Evolutionary conservation across 2,329 filamentous ascomycete species (phyloP), one percentile per base, ranked within the genome.

Genomic region (Calcarisporium arbuscula): DNA sequence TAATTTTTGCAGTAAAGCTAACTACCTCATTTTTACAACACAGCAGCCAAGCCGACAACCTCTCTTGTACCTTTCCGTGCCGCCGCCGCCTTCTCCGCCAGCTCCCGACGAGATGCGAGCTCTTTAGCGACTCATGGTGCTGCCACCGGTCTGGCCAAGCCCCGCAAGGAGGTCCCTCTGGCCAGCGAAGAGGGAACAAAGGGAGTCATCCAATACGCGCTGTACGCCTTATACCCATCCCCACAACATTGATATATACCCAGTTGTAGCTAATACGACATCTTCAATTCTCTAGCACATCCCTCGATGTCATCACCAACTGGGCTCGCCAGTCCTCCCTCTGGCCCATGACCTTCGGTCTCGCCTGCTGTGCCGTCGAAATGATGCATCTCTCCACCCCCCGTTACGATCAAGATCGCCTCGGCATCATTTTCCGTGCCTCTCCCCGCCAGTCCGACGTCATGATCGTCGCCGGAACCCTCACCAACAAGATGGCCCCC

Each of bases 401-500:
- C 11, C 82, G 86, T 22, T 92, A 94, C 74, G 86, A 94, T 54
- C 85, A 92, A 57, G 86, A 94, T 64, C 78, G 87, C 22, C 70
- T 90, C 40, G 86, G 87, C 45, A 92, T 94, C 57, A 92, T 94
- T 58, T 94, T 92, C 75, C 81, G 86, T 49, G 86, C 85, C 39
- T 90, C 85, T 11, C 86, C 86, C 2, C 81, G 86, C 45, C 86
- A 94, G 62, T 85, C 85, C 41, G 87, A 94, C 61, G 82, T 94
- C 46, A 92, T 94, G 86, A 92, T 94, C 52, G 87, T 94, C 16
- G 87, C 88, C 18, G 88, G 88, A 40, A 95, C 88, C 19, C 74
- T 95, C 42, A 94, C 86, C 49, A 95, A 95, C 72, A 95, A 95
- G 71, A 95, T 95, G 88, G 87, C 86, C 1, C 86, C 88, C 3